Evolutionary conservation across 305 asterid genomes (phyloP), one percentile per base, ranked within the genome.

Genomic region (Euphrasia arctica): DNA sequence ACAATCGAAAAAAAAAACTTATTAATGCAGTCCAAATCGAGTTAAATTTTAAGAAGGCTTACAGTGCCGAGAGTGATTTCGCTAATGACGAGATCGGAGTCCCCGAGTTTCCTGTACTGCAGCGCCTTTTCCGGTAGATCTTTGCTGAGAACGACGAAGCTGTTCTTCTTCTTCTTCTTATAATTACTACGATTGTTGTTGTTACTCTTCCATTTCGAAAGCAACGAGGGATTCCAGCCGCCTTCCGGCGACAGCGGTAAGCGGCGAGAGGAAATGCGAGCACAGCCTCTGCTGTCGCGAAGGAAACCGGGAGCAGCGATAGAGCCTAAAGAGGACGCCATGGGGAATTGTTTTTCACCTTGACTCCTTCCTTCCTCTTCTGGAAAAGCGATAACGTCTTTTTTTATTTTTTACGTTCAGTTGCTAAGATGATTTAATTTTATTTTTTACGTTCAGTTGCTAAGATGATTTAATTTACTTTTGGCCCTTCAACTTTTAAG

Each of bases 61-160:
- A 92, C 98, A 50, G 98, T 92, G 77, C 98, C 97, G 5, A 92
- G 68, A 31, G 97, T 82, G 77, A 92, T 89, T 81, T 92, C 98
- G 58, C 97, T 89, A 50, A 92, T 84, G 47, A 77, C 55, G 45
- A 92, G 98, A 78, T 92, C 91, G 18, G 98, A 92, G 72, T 89
- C 95, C 0, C 97, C 98, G 55, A 92, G 93, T 62, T 85, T 87
- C 69, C 68, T 80, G 72, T 85, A 92, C 71, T 81, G 73, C 78
- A 92, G 61, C 2, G 87, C 73, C 51, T 69, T 74, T 62, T 83
- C 80, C 58, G 73, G 29, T 70, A 71, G 48, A 48, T 75, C 79
- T 27, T 77, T 73, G 50, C 79, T 62, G 70, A 69, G 77, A 29
- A 71, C 65, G 3, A 66, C 69, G 48, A 65, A 55, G 57, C 70